Conservation (phyloP, 192 early-diverging fungal species). For the Umbelopsis vinacea region DNA sequence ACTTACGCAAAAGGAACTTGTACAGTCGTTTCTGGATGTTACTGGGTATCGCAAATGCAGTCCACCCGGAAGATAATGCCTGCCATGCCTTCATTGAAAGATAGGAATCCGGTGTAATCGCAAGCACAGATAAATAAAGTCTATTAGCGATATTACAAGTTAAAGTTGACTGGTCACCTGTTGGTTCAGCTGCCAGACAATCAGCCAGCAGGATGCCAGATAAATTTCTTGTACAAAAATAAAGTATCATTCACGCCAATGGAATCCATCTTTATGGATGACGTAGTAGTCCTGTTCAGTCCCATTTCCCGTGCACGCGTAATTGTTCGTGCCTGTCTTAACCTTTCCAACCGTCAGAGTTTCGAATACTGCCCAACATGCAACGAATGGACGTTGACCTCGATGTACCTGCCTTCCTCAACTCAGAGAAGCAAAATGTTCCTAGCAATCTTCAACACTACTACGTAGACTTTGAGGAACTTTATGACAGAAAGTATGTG, state of each 20-base stretch:
- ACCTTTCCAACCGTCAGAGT: neutral
- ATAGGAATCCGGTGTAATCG: neutral
- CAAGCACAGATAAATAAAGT: slow-evolving; percentile 4
- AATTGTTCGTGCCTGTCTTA: neutral
- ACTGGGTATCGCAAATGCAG: slow-evolving; percentile 56
- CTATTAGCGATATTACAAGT: neutral
- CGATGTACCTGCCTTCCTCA: slow-evolving; percentile 75
- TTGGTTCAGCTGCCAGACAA: neutral
- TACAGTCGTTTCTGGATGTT: slow-evolving; percentile 84
- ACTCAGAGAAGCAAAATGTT: slow-evolving; percentile 65
- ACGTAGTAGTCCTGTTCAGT: neutral
- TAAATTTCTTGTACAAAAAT: too few relatives aligned
- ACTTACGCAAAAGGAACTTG: slow-evolving; percentile 79
- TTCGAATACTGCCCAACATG: slow-evolving; percentile 18
- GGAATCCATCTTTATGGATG: neutral
- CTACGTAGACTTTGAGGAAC: slow-evolving; percentile 86
- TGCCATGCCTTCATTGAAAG: slow-evolving; percentile 25
- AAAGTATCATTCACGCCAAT: too few relatives aligned
- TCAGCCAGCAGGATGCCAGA: too few relatives aligned
- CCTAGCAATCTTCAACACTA: slow-evolving; percentile 74
- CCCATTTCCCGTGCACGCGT: slow-evolving; percentile 4
- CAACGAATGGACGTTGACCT: slow-evolving; percentile 75
- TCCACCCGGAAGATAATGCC: slow-evolving; percentile 36
- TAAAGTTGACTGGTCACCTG: neutral
- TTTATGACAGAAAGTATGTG: slow-evolving; percentile 94